phyloP scores from a whole-genome alignment of 148 eudicot species.

The Camellia lanceoleosa region DNA sequence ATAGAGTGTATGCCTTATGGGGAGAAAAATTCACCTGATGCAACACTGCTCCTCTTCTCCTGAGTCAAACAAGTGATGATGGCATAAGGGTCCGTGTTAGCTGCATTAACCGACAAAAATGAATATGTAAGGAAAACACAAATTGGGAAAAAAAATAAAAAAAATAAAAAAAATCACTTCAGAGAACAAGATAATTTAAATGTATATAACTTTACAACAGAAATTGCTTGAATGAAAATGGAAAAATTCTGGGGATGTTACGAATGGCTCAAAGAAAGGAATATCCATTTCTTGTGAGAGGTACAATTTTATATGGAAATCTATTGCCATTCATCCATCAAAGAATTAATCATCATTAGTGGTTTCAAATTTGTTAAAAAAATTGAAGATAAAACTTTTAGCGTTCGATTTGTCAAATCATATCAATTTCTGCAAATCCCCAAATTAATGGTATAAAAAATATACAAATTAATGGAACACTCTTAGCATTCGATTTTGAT shows the following conservation, averaged over 20 bases:
- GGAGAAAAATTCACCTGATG: conserved; percentile 43
- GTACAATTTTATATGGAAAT: neutral
- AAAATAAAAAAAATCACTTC: neutral
- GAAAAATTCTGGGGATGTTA: neutral
- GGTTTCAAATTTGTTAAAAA: too few relatives aligned
- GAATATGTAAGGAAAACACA: neutral
- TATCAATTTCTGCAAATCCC: neutral
- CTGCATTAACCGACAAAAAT: conserved; percentile 32
- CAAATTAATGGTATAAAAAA: neutral
- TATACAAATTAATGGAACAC: too few relatives aligned
- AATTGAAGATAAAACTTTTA: neutral
- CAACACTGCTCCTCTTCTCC: conserved; percentile 72
- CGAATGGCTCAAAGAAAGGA: neutral
- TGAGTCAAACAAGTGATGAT: conserved; percentile 61
- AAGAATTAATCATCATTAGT: neutral
- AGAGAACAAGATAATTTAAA: neutral
- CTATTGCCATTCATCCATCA: neutral
- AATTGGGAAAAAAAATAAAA: neutral
- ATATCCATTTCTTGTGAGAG: neutral
- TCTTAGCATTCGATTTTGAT: too few relatives aligned
- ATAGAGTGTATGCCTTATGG: neutral
- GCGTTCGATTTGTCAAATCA: neutral
- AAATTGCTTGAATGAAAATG: neutral
- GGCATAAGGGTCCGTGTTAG: conserved; percentile 70
- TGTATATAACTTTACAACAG: neutral